Conservation (phyloP, 148 eudicot species). For the Simmondsia chinensis region DNA sequence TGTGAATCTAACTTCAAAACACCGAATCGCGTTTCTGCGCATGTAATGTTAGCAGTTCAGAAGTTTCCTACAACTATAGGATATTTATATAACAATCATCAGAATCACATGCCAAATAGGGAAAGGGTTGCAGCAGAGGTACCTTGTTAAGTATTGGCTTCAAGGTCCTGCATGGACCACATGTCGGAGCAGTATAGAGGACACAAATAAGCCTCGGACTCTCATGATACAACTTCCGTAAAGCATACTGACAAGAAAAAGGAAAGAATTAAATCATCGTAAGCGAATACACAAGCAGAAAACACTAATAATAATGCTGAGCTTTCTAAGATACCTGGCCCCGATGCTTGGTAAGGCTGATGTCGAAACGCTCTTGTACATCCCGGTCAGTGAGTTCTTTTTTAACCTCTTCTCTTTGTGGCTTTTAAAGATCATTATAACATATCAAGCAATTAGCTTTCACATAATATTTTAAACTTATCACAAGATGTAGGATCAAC, state of each 20-base stretch:
- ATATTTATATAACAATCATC: too few relatives aligned
- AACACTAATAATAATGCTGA: slow-evolving; percentile 16
- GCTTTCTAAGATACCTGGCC: slow-evolving; percentile 87
- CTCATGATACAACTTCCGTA: slow-evolving; percentile 91
- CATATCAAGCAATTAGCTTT: too few relatives aligned
- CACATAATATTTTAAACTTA: too few relatives aligned
- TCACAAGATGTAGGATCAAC: too few relatives aligned
- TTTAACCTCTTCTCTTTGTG: slow-evolving; percentile 67
- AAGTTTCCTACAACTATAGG: too few relatives aligned
- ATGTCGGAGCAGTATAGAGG: slow-evolving; percentile 83
- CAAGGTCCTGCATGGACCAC: slow-evolving; percentile 97
- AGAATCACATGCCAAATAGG: neutral
- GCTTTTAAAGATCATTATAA: slow-evolving; percentile 25
- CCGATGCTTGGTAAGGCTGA: slow-evolving; percentile 74
- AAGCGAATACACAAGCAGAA: neutral
- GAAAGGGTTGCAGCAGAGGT: slow-evolving; percentile 6
- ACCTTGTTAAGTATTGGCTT: slow-evolving; percentile 98
- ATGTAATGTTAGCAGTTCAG: too few relatives aligned
- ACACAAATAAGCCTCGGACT: slow-evolving; percentile 93
- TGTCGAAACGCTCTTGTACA: slow-evolving; percentile 70
- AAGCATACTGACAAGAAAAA: slow-evolving; percentile 64
- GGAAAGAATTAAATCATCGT: neutral
- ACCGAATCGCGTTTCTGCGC: too few relatives aligned
- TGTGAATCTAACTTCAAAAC: too few relatives aligned
- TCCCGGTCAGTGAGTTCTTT: slow-evolving; percentile 66